Percentiles rank a stretch among this genome's conserved stretches.
phyloP scores from a whole-genome alignment of 2,329 filamentous ascomycete genomes.

The Monascus ruber region DNA sequence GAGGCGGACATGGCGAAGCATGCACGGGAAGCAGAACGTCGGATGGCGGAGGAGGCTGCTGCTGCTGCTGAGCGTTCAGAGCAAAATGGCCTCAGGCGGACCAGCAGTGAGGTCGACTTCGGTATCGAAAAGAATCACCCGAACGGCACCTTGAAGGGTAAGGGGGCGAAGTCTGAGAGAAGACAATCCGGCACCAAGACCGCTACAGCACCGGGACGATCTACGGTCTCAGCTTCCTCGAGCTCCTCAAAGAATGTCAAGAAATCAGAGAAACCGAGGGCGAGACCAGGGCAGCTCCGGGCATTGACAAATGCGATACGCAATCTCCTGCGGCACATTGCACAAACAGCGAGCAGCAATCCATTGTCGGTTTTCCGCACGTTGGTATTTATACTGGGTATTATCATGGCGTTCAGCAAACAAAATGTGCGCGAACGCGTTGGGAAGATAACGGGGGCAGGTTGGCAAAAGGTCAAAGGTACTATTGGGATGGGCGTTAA shows the following conservation, averaged over 20 bases:
- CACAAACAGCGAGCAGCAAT: slow-evolving; percentile 41
- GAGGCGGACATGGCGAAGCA: slow-evolving; percentile 43
- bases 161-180: slow-evolving; percentile 15
- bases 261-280: slow-evolving; percentile 25
- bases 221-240: slow-evolving; percentile 19
- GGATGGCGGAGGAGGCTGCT: slow-evolving; percentile 23
- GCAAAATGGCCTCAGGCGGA: slow-evolving; percentile 37
- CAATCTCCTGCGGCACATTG: slow-evolving; percentile 39
- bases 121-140: slow-evolving; percentile 50
- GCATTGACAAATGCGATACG: slow-evolving; percentile 37
- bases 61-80: slow-evolving; percentile 30
- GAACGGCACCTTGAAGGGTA: slow-evolving; percentile 20
- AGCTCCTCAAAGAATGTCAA: slow-evolving; percentile 25
- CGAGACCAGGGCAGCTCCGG: slow-evolving; percentile 27
- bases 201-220: slow-evolving; percentile 16
- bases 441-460: slow-evolving; percentile 53
- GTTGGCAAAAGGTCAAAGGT: slow-evolving; percentile 69
- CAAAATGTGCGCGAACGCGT: slow-evolving; percentile 65
- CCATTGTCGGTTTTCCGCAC: slow-evolving; percentile 49
- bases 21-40: slow-evolving; percentile 32
- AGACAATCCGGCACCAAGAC: slow-evolving; percentile 12
- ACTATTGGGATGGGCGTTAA: slow-evolving; percentile 96
- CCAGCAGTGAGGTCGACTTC: slow-evolving; percentile 56
- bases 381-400: slow-evolving; percentile 66
- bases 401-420: slow-evolving; percentile 65